Conservation (phyloP, 768 basidiomycete species). For the Calvatia gigantea region DNA sequence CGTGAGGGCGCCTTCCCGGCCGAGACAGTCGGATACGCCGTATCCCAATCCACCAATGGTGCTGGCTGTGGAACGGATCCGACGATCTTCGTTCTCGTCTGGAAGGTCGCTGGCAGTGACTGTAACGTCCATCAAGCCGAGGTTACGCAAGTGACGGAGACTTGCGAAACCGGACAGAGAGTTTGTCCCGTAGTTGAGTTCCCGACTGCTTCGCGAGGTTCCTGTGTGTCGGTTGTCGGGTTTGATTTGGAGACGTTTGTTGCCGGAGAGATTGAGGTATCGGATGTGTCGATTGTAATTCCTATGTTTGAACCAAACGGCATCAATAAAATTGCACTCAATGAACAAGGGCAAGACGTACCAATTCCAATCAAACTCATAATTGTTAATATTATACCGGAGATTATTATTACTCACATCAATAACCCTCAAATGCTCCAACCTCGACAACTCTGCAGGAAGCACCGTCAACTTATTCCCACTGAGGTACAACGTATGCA, state of each 20-base stretch:
- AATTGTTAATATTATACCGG: slow-evolving; percentile 97
- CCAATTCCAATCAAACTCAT: slow-evolving; percentile 99
- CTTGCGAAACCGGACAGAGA: slow-evolving; percentile 80
- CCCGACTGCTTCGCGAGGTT: slow-evolving; percentile 46
- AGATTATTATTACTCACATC: slow-evolving; percentile 93
- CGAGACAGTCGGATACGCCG: slow-evolving; percentile 92
- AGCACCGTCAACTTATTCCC: slow-evolving; percentile 92
- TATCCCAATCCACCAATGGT: slow-evolving; percentile 92
- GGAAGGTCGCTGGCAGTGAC: slow-evolving; percentile 72
- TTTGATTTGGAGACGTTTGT: slow-evolving; percentile 95
- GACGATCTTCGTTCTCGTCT: slow-evolving; percentile 83
- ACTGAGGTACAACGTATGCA: slow-evolving; percentile 83
- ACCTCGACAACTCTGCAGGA: slow-evolving; percentile 85
- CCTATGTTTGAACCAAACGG: slow-evolving; percentile 41
- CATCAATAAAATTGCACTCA: background rate
- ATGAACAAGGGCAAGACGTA: slow-evolving; percentile 32
- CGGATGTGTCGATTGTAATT: slow-evolving; percentile 93
- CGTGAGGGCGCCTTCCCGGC: slow-evolving; percentile 70
- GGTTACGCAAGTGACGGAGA: slow-evolving; percentile 79
- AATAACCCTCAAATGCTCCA: slow-evolving; percentile 72
- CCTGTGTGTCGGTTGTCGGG: slow-evolving; percentile 7
- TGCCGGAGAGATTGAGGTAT: slow-evolving; percentile 96
- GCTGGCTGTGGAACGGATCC: slow-evolving; percentile 87
- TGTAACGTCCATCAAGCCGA: slow-evolving; percentile 98
- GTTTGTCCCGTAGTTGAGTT: slow-evolving; percentile 28